Base-by-base conservation (phyloP, 345 rosid species). In the Cochlearia excelsa region DNA sequence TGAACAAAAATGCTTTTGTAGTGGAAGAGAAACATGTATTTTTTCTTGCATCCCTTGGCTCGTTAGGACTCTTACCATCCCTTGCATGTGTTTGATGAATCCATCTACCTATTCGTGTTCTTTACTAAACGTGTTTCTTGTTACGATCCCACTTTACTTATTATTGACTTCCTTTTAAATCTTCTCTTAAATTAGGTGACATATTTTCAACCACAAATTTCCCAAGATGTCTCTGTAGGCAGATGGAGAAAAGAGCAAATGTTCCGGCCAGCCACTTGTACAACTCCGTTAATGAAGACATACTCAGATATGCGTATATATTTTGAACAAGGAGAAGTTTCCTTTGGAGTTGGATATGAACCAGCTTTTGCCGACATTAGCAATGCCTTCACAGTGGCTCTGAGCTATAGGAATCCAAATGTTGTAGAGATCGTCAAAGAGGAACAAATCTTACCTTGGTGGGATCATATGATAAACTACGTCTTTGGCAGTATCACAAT, bases 401-500 rank as follows among this genome's bases (percentile, higher is more conserved):
- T 93, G 63, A 89, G 99, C 77, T 71, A 53, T 66, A 79, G 84
- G 72, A 77, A 81, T 65, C 82, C 90, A 65, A 77, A 71, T 68
- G 40, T 66, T 30, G 78, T 73, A 7, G 78, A 62, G 67, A 85
- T 84, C 28, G 75, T 80, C 26, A 93, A 93, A 76, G 90, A 85
- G 48, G 99, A 93, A 76, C 81, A 82, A 66, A 93, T 76, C 69
- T 87, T 93, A 59, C 97, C 99, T 0, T 93, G 99, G 99, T 93
- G 99, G 99, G 99, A 93, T 84, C 97, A 89, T 47, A 82, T 90
- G 92, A 85, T 97, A 74, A 84, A 93, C 72, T 93, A 89, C 74
- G 76, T 89, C 54, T 97, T 89, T 70, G 97, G 99, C 69, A 82
- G 74, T 67, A 73, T 82, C 55, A 63, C 82, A 47, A 68, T 93